These are phyloP conservation scores for Tubosaeta sp. DNA, from an alignment of 768 basidiomycete species.

Conservation along the genomic window DNA sequence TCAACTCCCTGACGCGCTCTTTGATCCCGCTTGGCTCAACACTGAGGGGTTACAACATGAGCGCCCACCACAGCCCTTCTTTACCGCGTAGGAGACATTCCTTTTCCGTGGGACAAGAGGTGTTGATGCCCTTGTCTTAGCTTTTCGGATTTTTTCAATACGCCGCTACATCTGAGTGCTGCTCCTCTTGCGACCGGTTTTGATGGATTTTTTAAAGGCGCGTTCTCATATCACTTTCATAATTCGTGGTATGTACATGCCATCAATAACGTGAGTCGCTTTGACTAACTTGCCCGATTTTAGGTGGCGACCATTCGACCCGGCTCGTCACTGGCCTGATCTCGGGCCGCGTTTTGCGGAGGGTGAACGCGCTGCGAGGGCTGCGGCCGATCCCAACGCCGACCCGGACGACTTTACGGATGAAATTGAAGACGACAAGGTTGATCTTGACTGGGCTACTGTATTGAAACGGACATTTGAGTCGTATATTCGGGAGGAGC, in stretches of 20 bases:
- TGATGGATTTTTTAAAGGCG: constrained; percentile 51
- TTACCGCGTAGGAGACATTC: constrained; percentile 54
- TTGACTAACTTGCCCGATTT: background rate
- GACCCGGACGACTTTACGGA: background rate
- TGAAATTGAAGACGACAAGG: background rate
- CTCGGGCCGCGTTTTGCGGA: constrained; percentile 58
- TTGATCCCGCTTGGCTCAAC: constrained; percentile 77
- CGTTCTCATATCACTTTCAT: constrained; percentile 93
- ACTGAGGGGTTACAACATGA: constrained; percentile 82
- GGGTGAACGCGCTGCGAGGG: background rate
- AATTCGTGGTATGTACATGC: constrained; percentile 64
- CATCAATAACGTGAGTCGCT: background rate
- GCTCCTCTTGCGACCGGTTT: constrained; percentile 67
- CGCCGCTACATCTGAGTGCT: background rate
- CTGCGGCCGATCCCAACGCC: background rate
- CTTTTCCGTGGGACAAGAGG: background rate
- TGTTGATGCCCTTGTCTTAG: background rate
- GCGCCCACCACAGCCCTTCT: constrained; percentile 89
- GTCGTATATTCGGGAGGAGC: constrained; percentile 77
- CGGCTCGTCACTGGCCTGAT: constrained; percentile 59
- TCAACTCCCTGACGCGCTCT: constrained; percentile 73
- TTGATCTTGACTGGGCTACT: constrained; percentile 78
- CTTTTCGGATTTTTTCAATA: background rate
- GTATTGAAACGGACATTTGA: constrained; percentile 37
- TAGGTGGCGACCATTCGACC: background rate